Base-by-base conservation (phyloP, 352 stramenopile species). In the Phytophthora palmivora region DNA sequence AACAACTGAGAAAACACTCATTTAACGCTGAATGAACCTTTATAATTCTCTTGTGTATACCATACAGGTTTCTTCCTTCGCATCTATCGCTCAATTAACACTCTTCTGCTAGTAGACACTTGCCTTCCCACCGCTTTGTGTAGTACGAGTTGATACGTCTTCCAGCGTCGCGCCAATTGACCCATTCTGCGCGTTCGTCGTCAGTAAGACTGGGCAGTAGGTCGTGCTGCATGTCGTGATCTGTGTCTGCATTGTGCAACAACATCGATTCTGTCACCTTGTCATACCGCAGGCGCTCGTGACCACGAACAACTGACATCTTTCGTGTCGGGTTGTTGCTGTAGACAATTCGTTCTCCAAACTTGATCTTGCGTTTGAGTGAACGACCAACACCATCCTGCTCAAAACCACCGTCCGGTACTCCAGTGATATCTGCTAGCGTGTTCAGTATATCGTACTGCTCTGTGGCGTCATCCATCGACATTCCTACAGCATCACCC, bases 301-400 rank as follows among this genome's bases (percentile, higher is more conserved):
- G 53, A 9, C 75, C 76, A 6, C 63, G 64, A 2, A 87, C 66
- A 6, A 75, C 49, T 32, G 72, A 67, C 48, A 82, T 68, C 39
- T 84, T 76, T 10, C 57, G 64, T 7, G 58, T 58, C 15, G 78
- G 76, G 48, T 88, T 86, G 72, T 86, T 88, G 62, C 60, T 85
- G 63, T 65, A 83, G 36, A 85, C 72, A 8, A 54, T 24, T 0
- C 49, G 41, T 18, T 60, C 53, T 0, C 49, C 58, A 24, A 67
- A 82, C 16, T 55, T 62, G 9, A 71, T 34, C 9, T 70, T 24
- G 15, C 78, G 75, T 52, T 82, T 77, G 10, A 87, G 70, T 16
- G 75, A 80, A 1, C 72, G 56, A 4, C 68, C 72, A 19, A 80
- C 56, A 2, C 68, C 66, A 22, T 67, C 72, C 33, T 78, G 72